Conservation (phyloP, 495 filamentous ascomycete species). For the Penicillium canariense region DNA sequence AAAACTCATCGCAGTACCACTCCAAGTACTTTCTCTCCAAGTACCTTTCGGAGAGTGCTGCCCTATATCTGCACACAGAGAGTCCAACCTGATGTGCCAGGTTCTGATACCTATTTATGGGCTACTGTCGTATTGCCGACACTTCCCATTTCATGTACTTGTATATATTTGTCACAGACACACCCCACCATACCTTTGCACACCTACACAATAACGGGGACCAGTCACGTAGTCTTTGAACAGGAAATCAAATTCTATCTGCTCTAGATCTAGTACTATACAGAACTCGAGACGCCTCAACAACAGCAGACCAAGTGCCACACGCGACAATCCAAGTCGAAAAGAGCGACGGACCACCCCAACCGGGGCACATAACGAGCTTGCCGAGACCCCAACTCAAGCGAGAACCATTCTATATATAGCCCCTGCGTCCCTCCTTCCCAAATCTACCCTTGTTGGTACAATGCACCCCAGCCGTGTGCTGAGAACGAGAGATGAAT, state of each 20-base stretch:
- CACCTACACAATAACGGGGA: not conserved
- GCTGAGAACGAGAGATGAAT: slow-evolving; percentile 15
- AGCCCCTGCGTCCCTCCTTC: slow-evolving; percentile 9
- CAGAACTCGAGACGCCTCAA: slow-evolving; percentile 11
- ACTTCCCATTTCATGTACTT: slow-evolving; percentile 11
- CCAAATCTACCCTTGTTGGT: slow-evolving; percentile 40
- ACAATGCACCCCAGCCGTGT: slow-evolving; percentile 30
- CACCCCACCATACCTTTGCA: not conserved
- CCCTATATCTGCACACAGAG: not conserved
- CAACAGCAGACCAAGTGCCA: slow-evolving; percentile 2
- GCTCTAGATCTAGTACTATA: slow-evolving; percentile 20
- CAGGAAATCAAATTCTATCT: slow-evolving; percentile 17
- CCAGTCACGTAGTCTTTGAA: not conserved
- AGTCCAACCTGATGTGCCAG: not conserved
- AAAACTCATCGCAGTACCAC: not conserved
- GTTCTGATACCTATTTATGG: slow-evolving; percentile 8
- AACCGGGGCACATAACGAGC: not conserved
- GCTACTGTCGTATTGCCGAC: not conserved
- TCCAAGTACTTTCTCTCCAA: not conserved
- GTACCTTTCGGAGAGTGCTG: not conserved
- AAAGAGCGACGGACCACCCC: not conserved
- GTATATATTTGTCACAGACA: not conserved
- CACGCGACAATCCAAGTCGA: not conserved
- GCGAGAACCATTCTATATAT: not conserved
- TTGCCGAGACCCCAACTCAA: not conserved